These are phyloP conservation scores for Saccharomycopsis fibuligera DNA, from an alignment of 805 yeast species.

Conservation along the genomic window DNA sequence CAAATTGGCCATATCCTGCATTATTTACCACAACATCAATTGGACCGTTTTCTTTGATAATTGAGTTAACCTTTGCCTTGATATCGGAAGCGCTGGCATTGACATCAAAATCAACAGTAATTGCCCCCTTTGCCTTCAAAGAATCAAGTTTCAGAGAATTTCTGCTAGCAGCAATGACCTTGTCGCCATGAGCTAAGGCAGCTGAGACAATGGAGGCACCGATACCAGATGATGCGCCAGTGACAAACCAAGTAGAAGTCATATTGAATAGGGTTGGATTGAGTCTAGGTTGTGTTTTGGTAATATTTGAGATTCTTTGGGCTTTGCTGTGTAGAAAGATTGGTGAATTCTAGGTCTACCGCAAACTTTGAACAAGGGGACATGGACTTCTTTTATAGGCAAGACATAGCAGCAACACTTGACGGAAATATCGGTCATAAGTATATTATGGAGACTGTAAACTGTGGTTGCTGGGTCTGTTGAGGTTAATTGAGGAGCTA, in stretches of 20 bases:
- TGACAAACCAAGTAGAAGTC: conserved; percentile 1
- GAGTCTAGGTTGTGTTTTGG: too few relatives aligned
- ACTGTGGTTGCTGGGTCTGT: too few relatives aligned
- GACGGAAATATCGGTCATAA: too few relatives aligned
- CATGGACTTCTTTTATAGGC: too few relatives aligned
- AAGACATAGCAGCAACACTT: too few relatives aligned
- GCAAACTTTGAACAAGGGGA: too few relatives aligned
- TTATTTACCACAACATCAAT: conserved; percentile 14
- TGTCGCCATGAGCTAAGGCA: conserved; percentile 9
- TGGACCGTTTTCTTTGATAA: conserved; percentile 1
- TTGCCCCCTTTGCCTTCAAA: conserved; percentile 2
- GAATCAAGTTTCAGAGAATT: background rate
- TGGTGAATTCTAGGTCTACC: too few relatives aligned
- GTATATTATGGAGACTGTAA: too few relatives aligned
- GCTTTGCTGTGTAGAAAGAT: too few relatives aligned
- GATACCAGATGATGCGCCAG: background rate
- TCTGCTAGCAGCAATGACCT: conserved; percentile 1
- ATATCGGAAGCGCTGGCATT: background rate
- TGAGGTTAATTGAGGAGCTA: too few relatives aligned
- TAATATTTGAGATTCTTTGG: too few relatives aligned
- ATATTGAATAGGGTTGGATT: too few relatives aligned
- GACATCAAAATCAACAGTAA: conserved; percentile 3
- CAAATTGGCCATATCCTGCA: conserved; percentile 9
- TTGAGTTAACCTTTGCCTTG: background rate
- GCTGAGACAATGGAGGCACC: background rate